phyloP scores from a whole-genome alignment of 495 filamentous ascomycete species.

The Neurospora sp. region DNA sequence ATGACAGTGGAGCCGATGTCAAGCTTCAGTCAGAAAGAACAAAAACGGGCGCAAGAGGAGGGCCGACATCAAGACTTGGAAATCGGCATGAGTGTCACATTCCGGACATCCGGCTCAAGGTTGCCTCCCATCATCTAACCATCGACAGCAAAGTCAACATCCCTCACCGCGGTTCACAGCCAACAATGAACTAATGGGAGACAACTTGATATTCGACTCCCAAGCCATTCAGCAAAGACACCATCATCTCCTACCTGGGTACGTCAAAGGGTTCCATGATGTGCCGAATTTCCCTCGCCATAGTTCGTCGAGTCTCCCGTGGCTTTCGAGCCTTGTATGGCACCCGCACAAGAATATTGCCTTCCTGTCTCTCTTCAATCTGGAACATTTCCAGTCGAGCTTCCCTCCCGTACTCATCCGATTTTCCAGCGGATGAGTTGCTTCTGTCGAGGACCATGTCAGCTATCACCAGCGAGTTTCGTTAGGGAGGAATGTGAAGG shows the following conservation, averaged over 20 bases:
- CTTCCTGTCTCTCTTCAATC: background rate
- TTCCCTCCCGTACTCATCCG: background rate
- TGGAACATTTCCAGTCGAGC: background rate
- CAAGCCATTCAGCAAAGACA: background rate
- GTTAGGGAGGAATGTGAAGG: background rate
- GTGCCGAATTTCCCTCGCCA: background rate
- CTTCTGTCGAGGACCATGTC: background rate
- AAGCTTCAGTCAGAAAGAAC: too few relatives aligned
- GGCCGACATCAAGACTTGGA: background rate
- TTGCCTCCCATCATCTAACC: background rate
- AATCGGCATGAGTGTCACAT: background rate
- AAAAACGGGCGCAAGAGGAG: background rate
- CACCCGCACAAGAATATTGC: background rate
- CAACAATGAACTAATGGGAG: background rate
- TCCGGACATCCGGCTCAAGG: background rate
- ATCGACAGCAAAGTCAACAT: background rate
- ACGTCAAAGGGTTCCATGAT: background rate
- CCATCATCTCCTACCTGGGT: background rate
- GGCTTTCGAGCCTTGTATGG: background rate
- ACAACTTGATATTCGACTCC: too few relatives aligned
- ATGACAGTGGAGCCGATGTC: background rate
- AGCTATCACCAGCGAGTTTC: background rate
- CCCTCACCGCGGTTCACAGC: background rate
- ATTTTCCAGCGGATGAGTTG: background rate
- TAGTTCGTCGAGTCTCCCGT: background rate